These are phyloP conservation scores for Cercospora sp. DNA, from an alignment of 2,329 filamentous ascomycete genomes.

Conservation along the genomic window DNA sequence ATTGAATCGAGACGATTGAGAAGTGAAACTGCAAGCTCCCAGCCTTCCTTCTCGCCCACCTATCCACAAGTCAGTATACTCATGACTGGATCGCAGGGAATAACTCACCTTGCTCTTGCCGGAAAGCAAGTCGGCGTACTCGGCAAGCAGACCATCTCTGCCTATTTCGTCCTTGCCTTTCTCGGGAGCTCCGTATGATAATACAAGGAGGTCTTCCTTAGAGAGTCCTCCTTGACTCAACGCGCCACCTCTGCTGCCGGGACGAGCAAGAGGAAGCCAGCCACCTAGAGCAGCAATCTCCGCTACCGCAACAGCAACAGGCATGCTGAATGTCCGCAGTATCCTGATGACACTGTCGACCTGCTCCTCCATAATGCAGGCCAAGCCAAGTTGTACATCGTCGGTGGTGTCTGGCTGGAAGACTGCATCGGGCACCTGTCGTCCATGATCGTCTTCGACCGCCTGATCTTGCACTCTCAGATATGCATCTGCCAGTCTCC, in stretches of 20 bases:
- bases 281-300: slow-evolving; percentile 81
- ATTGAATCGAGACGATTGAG: slow-evolving; percentile 77
- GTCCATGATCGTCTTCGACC: slow-evolving; percentile 52
- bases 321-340: slow-evolving; percentile 76
- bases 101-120: slow-evolving; percentile 35
- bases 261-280: slow-evolving; percentile 68
- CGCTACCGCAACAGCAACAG: slow-evolving; percentile 72
- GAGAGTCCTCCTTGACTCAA: slow-evolving; percentile 65
- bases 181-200: slow-evolving; percentile 66
- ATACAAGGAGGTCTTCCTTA: slow-evolving; percentile 78
- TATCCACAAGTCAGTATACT: slow-evolving; percentile 36
- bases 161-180: slow-evolving; percentile 67
- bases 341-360: slow-evolving; percentile 73
- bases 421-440: slow-evolving; percentile 37
- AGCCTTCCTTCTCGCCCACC: slow-evolving; percentile 60
- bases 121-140: slow-evolving; percentile 69
- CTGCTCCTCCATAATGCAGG: slow-evolving; percentile 80
- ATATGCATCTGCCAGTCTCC: slow-evolving; percentile 71
- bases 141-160: slow-evolving; percentile 74
- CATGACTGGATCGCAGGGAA: not conserved
- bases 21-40: slow-evolving; percentile 84
- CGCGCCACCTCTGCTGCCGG: slow-evolving; percentile 50
- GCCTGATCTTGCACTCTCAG: slow-evolving; percentile 57
- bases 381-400: slow-evolving; percentile 76
- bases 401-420: slow-evolving; percentile 76